These are phyloP conservation scores for Polychaeton citri DNA, from an alignment of 2,329 filamentous ascomycete genomes.

Conservation along the genomic window DNA sequence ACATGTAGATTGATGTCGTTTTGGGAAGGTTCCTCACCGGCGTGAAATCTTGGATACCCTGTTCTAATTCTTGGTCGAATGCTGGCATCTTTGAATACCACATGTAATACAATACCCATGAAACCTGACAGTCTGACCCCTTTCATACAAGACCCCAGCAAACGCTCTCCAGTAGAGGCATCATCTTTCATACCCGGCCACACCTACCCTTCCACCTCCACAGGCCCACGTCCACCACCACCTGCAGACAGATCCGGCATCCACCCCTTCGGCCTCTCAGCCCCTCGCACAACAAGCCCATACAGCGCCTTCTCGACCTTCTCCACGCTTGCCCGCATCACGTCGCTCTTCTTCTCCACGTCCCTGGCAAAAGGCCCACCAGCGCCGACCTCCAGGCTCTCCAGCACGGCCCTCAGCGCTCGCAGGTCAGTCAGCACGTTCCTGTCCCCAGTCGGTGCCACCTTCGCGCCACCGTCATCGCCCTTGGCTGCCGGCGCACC, in stretches of 20 bases:
- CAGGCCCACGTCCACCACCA: conserved; percentile 1
- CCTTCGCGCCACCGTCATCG: conserved; percentile 21
- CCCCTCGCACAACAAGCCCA: conserved; percentile 72
- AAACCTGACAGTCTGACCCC: too few species aligned
- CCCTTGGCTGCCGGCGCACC: conserved; percentile 10
- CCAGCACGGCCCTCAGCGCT: conserved; percentile 60
- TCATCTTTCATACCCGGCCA: not conserved
- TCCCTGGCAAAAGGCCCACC: conserved; percentile 44
- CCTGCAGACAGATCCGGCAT: conserved; percentile 54
- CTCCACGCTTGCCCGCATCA: conserved; percentile 76
- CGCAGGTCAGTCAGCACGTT: conserved; percentile 73
- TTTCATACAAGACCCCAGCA: too few species aligned
- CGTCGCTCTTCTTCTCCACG: conserved; percentile 66
- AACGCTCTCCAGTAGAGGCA: too few species aligned
- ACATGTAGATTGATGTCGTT: too few species aligned
- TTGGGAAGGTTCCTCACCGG: not conserved
- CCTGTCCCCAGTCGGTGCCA: conserved; percentile 26
- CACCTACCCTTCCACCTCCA: not conserved
- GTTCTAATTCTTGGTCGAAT: not conserved
- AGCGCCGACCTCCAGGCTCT: conserved; percentile 49
- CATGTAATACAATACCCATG: too few species aligned
- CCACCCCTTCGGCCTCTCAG: conserved; percentile 84
- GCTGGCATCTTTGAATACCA: too few species aligned
- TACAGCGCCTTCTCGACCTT: conserved; percentile 92
- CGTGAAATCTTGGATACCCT: not conserved